Base-by-base conservation (phyloP, 768 basidiomycete species). In the Cantharellus cinnabarinus region DNA sequence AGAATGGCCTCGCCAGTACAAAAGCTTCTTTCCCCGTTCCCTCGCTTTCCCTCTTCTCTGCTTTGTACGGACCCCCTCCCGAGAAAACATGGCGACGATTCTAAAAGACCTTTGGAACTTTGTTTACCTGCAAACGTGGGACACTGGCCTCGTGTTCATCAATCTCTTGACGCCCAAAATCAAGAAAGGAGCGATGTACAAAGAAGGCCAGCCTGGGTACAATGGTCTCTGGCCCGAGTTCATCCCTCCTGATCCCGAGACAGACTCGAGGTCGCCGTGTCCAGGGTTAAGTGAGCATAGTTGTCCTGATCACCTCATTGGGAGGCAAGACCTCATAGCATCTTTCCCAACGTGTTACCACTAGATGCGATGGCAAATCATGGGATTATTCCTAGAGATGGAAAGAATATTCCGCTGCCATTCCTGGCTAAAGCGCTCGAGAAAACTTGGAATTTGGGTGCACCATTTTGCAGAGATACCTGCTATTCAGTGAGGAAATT, bases 241-340 rank as follows among this genome's bases (percentile, higher is more conserved):
- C 65, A 69, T 73, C 1, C 68, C 81, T 2, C 83, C 5, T 0
- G 69, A 68, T 59, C 74, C 79, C 5, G 74, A 79, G 5, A 78
- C 77, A 1, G 85, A 87, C 63, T 85, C 84, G 64, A 73, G 86
- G 2, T 77, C 78, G 62, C 77, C 80, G 0, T 88, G 85, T 62
- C 85, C 85, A 7, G 10, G 14, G 10, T 38, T 57, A 7, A 54
- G 52, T 54, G 1, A 10, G 52, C 15, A n/a, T 54, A 54, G 10
- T 54, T 7, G 14, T 37, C 35, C 52, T 10, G 1, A 10, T 37
- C 7, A 7, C 7, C 35, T 37, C 35, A 42, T 37, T 29, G 5
- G 38, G 14, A 3, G 20, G 35, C 35, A 54, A 7, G 14, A 7
- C 38, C 35, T 37, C 38, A 37, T 10, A 7, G 35, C 38, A 54